phyloP scores from a whole-genome alignment of 192 early-diverging fungal species.

The Backusella luteola region DNA sequence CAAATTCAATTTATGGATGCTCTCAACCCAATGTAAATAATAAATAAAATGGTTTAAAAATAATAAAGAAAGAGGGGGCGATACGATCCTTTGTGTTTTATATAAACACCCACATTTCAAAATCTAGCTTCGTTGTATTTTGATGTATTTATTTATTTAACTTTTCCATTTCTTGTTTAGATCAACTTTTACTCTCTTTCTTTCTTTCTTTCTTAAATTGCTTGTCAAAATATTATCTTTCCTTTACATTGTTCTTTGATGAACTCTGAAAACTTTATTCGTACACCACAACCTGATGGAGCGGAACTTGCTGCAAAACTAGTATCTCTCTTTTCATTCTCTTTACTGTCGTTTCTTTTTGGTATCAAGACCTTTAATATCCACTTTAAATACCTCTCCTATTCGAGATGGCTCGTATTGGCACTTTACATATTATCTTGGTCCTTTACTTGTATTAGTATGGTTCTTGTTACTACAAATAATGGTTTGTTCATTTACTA shows the following conservation, averaged over 20 bases:
- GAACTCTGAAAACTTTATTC: neutral
- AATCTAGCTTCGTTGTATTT: neutral
- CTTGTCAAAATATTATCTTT: neutral
- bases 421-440: conserved; percentile 45
- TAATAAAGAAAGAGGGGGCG: neutral
- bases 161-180: neutral
- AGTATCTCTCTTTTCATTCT: conserved; percentile 17
- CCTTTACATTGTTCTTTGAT: neutral
- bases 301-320: conserved; percentile 27
- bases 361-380: conserved; percentile 31
- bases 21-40: neutral
- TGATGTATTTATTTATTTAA: neutral
- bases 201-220: neutral
- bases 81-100: neutral
- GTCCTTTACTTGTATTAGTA: conserved; percentile 40
- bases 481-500: conserved; percentile 22
- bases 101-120: neutral
- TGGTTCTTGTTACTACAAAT: conserved; percentile 44
- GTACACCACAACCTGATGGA: conserved; percentile 20
- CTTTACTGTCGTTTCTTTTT: conserved; percentile 23
- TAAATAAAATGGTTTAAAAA: neutral
- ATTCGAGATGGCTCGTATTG: conserved; percentile 38
- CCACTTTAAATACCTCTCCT: conserved; percentile 32
- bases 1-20: neutral
- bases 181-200: neutral